phyloP scores from a whole-genome alignment of 352 stramenopile species.

The Phytophthora agathidicida region DNA sequence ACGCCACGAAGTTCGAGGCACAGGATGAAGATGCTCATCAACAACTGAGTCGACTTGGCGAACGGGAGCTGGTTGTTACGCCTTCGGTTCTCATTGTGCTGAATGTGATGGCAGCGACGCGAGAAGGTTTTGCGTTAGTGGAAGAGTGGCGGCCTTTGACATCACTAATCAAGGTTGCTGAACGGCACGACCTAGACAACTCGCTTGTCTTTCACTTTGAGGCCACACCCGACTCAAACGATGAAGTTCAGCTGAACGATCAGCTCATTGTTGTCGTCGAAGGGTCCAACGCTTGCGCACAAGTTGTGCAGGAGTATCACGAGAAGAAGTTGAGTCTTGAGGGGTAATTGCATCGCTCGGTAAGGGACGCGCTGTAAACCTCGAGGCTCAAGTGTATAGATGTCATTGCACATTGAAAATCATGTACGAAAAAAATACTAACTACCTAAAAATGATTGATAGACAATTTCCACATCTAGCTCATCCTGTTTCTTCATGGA shows the following conservation, averaged over 20 bases:
- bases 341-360: conserved; percentile 3
- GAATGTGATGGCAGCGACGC: conserved; percentile 46
- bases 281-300: conserved; percentile 23
- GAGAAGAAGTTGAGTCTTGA: conserved; percentile 8
- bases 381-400: conserved; percentile 10
- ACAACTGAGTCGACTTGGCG: conserved; percentile 43
- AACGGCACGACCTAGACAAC: conserved; percentile 61
- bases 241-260: conserved; percentile 7
- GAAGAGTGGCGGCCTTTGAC: conserved; percentile 65
- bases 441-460: conserved; percentile 28
- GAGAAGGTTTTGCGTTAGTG: conserved; percentile 56
- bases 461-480: neutral
- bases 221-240: neutral
- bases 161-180: conserved; percentile 61
- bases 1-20: conserved; percentile 42
- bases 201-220: conserved; percentile 74
- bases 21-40: conserved; percentile 22
- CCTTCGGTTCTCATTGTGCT: conserved; percentile 52
- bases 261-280: conserved; percentile 35
- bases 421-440: conserved; percentile 25
- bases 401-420: conserved; percentile 22
- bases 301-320: conserved; percentile 33
- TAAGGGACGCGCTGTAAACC: conserved; percentile 9
- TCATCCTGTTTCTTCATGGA: neutral
- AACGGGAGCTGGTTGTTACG: conserved; percentile 78